Percentiles rank a stretch among this genome's conserved stretches.
Evolutionary conservation across 2,329 filamentous ascomycete genomes (phyloP).

Genomic region (Diaporthe sp.): DNA sequence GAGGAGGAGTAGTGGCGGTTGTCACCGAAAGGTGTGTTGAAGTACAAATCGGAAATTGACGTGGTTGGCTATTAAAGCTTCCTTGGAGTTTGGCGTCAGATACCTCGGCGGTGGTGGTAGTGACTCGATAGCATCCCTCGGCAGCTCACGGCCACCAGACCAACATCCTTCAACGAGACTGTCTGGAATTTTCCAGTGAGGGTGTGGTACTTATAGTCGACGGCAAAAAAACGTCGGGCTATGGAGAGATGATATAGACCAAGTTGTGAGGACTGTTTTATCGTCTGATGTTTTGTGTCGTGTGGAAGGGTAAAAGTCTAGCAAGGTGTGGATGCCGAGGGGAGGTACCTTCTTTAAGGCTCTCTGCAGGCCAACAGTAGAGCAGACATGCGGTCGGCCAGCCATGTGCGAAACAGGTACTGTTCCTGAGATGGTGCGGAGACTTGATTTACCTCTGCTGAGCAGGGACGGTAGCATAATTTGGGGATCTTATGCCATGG

Average conservation of each 20-base stretch:
- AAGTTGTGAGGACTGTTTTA: constrained; percentile 50
- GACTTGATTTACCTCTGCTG: constrained; percentile 58
- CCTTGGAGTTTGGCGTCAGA: constrained; percentile 36
- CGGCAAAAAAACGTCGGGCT: not conserved
- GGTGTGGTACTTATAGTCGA: not conserved
- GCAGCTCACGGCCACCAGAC: constrained; percentile 26
- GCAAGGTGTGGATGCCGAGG: constrained; percentile 51
- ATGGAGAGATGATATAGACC: not conserved
- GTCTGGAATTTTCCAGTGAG: constrained; percentile 26
- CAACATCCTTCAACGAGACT: constrained; percentile 34
- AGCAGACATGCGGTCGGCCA: constrained; percentile 60
- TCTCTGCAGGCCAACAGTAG: constrained; percentile 58
- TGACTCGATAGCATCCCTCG: constrained; percentile 26
- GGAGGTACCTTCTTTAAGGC: constrained; percentile 56
- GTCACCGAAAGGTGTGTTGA: constrained; percentile 40
- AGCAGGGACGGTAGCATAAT: constrained; percentile 68
- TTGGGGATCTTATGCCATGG: constrained; percentile 71
- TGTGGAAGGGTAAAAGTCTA: constrained; percentile 46
- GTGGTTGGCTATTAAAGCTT: constrained; percentile 32
- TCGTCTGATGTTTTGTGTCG: constrained; percentile 60
- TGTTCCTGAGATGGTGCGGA: constrained; percentile 60
- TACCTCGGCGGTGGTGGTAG: constrained; percentile 37
- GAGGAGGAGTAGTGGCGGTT: constrained; percentile 42
- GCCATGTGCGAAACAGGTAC: constrained; percentile 60
- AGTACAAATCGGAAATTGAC: constrained; percentile 38